These are phyloP conservation scores for Naematelia aurantialba DNA, from an alignment of 768 basidiomycete genomes.

Conservation along the genomic window DNA sequence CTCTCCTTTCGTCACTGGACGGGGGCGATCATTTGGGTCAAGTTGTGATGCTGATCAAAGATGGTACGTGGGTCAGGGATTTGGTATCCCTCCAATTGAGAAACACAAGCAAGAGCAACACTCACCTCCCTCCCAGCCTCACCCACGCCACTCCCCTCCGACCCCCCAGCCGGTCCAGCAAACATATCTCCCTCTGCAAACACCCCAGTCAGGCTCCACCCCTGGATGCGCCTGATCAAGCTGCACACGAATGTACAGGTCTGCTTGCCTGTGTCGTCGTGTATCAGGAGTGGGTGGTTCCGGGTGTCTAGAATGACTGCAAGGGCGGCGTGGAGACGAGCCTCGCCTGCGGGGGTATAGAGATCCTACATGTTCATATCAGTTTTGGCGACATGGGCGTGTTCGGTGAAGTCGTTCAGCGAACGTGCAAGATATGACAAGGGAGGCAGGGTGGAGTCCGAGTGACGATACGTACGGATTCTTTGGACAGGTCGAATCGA, in stretches of 20 bases:
- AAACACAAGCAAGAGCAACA: too few relatives aligned
- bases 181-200: conserved; percentile 43
- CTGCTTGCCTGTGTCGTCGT: conserved; percentile 44
- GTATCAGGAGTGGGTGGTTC: conserved; percentile 44
- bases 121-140: conserved; percentile 42
- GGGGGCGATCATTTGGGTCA: too few relatives aligned
- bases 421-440: background rate
- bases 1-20: too few relatives aligned
- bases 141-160: conserved; percentile 42
- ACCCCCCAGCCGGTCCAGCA: conserved; percentile 42
- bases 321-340: conserved; percentile 21
- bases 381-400: background rate
- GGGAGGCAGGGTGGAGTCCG: background rate
- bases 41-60: too few relatives aligned
- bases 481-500: conserved; percentile 34
- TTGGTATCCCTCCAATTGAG: too few relatives aligned
- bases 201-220: conserved; percentile 34
- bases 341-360: conserved; percentile 16
- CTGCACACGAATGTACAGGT: conserved; percentile 24
- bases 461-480: conserved; percentile 21
- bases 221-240: conserved; percentile 27
- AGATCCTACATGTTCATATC: conserved; percentile 13
- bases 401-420: background rate
- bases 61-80: too few relatives aligned
- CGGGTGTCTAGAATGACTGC: conserved; percentile 28